These are phyloP conservation scores for Mycena capillaripes DNA, from an alignment of 768 basidiomycete species.

Conservation along the genomic window DNA sequence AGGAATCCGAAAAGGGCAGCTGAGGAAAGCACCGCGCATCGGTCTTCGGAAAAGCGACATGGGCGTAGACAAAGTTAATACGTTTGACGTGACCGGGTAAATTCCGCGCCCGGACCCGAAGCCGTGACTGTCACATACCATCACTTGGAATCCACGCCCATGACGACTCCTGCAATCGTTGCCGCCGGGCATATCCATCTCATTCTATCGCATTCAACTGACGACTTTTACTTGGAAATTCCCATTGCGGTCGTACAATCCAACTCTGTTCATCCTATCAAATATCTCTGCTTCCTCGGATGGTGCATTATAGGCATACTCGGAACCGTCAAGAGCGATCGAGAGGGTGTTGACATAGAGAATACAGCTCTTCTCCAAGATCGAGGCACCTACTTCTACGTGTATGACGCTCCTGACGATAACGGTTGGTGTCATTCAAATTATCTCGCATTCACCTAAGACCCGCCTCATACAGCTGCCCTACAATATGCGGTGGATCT, in stretches of 20 bases:
- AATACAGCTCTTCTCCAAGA: constrained; percentile 17
- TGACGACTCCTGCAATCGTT: constrained; percentile 17
- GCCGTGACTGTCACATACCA: too few relatives aligned
- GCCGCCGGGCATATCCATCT: constrained; percentile 24
- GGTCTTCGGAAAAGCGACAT: not conserved
- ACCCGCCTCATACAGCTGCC: constrained; percentile 18
- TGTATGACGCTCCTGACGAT: constrained; percentile 21
- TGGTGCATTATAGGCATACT: constrained; percentile 30
- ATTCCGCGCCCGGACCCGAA: not conserved
- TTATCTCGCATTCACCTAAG: constrained; percentile 4
- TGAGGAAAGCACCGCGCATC: too few relatives aligned
- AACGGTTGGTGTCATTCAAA: not conserved
- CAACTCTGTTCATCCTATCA: too few relatives aligned
- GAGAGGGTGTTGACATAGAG: not conserved
- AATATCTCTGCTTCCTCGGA: too few relatives aligned
- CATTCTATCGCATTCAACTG: constrained; percentile 25
- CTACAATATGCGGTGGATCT: constrained; percentile 24
- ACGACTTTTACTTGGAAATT: too few relatives aligned
- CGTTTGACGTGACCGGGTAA: not conserved
- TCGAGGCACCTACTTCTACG: constrained; percentile 10
- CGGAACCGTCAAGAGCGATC: constrained; percentile 17
- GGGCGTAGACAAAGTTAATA: not conserved
- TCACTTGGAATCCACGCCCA: constrained; percentile 3
- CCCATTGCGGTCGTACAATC: too few relatives aligned
- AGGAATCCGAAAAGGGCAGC: too few relatives aligned